Conservation (phyloP, 768 basidiomycete genomes). For the Cystobasidium onofrii region DNA sequence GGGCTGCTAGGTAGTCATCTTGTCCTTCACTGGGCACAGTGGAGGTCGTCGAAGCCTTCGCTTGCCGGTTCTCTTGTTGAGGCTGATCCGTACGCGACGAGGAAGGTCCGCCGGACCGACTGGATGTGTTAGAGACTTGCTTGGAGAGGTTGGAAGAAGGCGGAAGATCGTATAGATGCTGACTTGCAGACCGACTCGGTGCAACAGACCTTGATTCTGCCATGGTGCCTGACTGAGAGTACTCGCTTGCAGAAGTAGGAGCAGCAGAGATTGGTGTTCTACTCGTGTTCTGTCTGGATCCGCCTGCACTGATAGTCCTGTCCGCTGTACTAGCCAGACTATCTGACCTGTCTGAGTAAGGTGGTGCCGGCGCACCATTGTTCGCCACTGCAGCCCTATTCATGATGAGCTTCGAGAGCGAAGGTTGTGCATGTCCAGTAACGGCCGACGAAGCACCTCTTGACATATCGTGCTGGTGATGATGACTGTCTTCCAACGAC, state of each 20-base stretch:
- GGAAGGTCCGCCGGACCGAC: not conserved
- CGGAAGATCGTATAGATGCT: not conserved
- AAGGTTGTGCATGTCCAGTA: not conserved
- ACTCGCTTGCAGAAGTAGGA: slow-evolving; percentile 14
- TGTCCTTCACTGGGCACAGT: slow-evolving; percentile 21
- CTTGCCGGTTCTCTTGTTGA: not conserved
- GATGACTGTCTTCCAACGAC: slow-evolving; percentile 3
- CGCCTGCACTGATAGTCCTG: not conserved
- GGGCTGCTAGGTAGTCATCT: slow-evolving; percentile 20
- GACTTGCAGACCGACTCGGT: not conserved
- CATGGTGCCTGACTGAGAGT: not conserved
- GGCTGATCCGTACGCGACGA: not conserved
- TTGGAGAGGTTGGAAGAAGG: not conserved
- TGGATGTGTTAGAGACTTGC: not conserved
- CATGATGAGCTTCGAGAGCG: not conserved
- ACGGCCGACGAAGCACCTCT: not conserved
- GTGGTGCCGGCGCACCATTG: not conserved
- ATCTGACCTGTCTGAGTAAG: not conserved
- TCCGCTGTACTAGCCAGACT: not conserved
- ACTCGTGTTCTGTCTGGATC: not conserved
- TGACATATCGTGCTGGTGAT: not conserved
- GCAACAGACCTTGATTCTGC: not conserved
- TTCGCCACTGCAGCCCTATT: slow-evolving; percentile 5
- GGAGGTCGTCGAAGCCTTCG: not conserved
- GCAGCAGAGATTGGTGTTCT: slow-evolving; percentile 4